Conservation (phyloP, 2,329 filamentous ascomycete genomes). For the Phialophora expanda region DNA sequence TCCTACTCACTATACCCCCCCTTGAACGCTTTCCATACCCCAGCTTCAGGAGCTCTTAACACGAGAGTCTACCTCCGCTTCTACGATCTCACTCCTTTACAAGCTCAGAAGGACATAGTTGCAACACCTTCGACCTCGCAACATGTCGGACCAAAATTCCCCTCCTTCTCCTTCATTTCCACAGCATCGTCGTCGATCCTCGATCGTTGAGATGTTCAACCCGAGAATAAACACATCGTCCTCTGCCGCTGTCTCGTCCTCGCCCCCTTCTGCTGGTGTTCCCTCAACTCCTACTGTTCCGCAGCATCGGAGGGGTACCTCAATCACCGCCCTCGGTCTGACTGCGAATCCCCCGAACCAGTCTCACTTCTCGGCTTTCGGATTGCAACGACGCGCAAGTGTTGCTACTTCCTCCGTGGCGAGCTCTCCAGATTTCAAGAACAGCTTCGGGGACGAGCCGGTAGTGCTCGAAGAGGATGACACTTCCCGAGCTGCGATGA, state of each 20-base stretch:
- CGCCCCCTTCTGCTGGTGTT: slow-evolving; percentile 54
- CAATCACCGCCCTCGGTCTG: slow-evolving; percentile 72
- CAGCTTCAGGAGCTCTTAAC: slow-evolving; percentile 3
- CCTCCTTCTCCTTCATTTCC: slow-evolving; percentile 46
- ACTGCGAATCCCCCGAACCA: slow-evolving; percentile 67
- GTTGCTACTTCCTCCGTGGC: slow-evolving; percentile 66
- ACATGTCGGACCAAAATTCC: slow-evolving; percentile 53
- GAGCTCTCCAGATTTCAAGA: slow-evolving; percentile 45
- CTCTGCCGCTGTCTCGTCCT: slow-evolving; percentile 45
- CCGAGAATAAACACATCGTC: slow-evolving; percentile 51
- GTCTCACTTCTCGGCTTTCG: slow-evolving; percentile 57
- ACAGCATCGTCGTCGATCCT: slow-evolving; percentile 53
- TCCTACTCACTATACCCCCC: slow-evolving; percentile 13
- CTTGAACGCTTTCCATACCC: slow-evolving; percentile 5
- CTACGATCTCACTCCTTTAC: neutral
- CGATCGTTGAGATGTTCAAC: slow-evolving; percentile 52
- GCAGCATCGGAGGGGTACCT: slow-evolving; percentile 69
- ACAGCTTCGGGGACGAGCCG: slow-evolving; percentile 46
- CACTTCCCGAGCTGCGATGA: slow-evolving; percentile 67
- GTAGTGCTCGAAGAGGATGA: slow-evolving; percentile 70
- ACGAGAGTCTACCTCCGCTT: slow-evolving; percentile 7
- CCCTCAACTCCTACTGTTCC: slow-evolving; percentile 55
- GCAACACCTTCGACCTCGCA: slow-evolving; percentile 4
- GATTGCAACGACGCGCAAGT: slow-evolving; percentile 65
- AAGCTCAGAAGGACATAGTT: neutral